A percentile compares a stretch with the other conserved stretches of the same genome.
phyloP scores from a whole-genome alignment of 257 asterid species.

The Ballota nigra region DNA sequence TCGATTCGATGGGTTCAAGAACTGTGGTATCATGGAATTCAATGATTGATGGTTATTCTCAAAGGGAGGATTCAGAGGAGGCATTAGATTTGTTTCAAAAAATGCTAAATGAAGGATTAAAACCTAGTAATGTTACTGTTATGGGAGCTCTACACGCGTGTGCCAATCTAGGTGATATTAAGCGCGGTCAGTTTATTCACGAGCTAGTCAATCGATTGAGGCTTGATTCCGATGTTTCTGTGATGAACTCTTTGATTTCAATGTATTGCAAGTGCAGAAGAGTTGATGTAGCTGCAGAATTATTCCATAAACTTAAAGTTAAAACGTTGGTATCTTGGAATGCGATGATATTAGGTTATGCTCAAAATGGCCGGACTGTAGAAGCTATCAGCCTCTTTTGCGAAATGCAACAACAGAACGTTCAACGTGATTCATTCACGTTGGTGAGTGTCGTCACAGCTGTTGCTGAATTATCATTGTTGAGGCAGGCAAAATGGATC shows the following conservation, averaged over 20 bases:
- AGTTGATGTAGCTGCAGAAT: slow-evolving; percentile 56
- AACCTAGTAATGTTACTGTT: slow-evolving; percentile 70
- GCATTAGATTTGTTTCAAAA: slow-evolving; percentile 61
- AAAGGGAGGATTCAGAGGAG: slow-evolving; percentile 65
- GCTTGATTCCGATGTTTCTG: slow-evolving; percentile 54
- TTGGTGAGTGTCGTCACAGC: slow-evolving; percentile 79
- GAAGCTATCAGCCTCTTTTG: slow-evolving; percentile 66
- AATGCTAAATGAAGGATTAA: slow-evolving; percentile 60
- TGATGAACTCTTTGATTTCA: slow-evolving; percentile 75
- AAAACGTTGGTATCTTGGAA: slow-evolving; percentile 90
- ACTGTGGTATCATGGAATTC: slow-evolving; percentile 88
- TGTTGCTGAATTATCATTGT: slow-evolving; percentile 74
- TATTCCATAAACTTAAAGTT: slow-evolving; percentile 44
- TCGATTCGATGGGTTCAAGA: slow-evolving; percentile 59
- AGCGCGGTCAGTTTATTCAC: slow-evolving; percentile 65
- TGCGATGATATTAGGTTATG: slow-evolving; percentile 82
- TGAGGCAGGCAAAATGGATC: slow-evolving; percentile 84
- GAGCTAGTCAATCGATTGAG: slow-evolving; percentile 41
- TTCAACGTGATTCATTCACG: slow-evolving; percentile 79
- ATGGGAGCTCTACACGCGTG: slow-evolving; percentile 87
- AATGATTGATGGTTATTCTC: slow-evolving; percentile 86
- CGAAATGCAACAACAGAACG: slow-evolving; percentile 51
- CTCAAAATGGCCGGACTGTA: slow-evolving; percentile 59
- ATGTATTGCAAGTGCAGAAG: slow-evolving; percentile 89
- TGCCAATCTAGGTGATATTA: slow-evolving; percentile 50